Evolutionary conservation across 2,329 filamentous ascomycete species (phyloP), one percentile per base, ranked within the genome.

Genomic region (Paramyrothecium roridum): DNA sequence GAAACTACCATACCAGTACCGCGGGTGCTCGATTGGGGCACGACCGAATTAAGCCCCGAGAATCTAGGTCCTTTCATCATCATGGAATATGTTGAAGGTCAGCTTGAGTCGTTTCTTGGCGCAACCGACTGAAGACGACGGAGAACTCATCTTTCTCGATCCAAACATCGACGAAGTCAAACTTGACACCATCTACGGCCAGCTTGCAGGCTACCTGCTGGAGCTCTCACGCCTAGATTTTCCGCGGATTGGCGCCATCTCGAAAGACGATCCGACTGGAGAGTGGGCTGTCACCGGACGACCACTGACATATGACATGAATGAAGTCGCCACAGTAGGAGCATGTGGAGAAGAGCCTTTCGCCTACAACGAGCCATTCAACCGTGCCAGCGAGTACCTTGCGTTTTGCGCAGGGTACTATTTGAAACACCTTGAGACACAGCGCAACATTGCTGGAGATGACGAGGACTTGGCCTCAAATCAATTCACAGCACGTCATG

Each of bases 251-350:
- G 70, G 71, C 8, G 67, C 71, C 22, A 71, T 76, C 50, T 70
- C 69, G 3, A 57, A 60, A 50, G 58, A 65, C 22, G 6, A 22
- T n/a, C 4, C 26, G 10, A 6, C 26, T 6, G 52, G 52, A 20
- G 52, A 52, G 46, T 77, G 67, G 69, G 56, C 59, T 17, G 70
- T 73, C 50, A 61, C 62, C 20, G 52, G 57, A 55, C 58, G 70
- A 54, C 72, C 73, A 8, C 59, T 75, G n/a, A 75, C 70, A n/a
- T 71, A 70, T 51, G 70, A 72, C 40, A 75, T 75, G 68, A 75
- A 76, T 54, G 69, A 74, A 56, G 52, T 72, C 50, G 66, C 59
- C 0, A 68, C 62, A 50, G 62, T 70, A 22, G 60, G 68, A 16
- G 63, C 63, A 40, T 75, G 68, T 55, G 65, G 69, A 8, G 54